Conservation (phyloP, 2,329 filamentous ascomycete genomes). For the Xylaria multiplex region DNA sequence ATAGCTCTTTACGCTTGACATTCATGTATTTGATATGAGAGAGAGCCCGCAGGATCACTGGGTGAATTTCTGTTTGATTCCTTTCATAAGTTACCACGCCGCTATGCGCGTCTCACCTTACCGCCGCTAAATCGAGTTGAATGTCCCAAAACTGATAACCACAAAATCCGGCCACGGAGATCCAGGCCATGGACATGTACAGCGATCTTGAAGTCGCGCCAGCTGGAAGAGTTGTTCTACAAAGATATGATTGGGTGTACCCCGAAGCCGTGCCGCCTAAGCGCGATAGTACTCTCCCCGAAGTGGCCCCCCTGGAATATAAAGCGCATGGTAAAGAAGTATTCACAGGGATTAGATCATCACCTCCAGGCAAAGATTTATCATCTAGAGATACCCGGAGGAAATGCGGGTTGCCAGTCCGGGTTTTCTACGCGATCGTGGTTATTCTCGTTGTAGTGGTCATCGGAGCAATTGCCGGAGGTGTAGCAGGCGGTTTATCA, state of each 20-base stretch:
- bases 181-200: not conserved
- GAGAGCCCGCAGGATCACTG: too few relatives aligned
- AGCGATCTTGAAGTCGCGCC: slow-evolving; percentile 10
- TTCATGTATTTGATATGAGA: too few relatives aligned
- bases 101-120: too few relatives aligned
- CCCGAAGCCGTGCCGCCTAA: not conserved
- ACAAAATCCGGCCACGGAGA: too few relatives aligned
- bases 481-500: slow-evolving; percentile 24
- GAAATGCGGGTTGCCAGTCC: slow-evolving; percentile 36
- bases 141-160: too few relatives aligned
- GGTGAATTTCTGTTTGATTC: too few relatives aligned
- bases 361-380: not conserved
- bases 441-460: slow-evolving; percentile 10
- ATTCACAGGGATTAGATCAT: too few relatives aligned
- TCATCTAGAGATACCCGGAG: not conserved
- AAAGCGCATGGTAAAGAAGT: not conserved
- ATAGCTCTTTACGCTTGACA: too few relatives aligned
- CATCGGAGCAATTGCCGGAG: slow-evolving; percentile 39
- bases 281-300: not conserved
- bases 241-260: not conserved
- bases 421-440: slow-evolving; percentile 35
- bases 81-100: too few relatives aligned
- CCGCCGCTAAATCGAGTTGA: too few relatives aligned
- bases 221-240: not conserved
- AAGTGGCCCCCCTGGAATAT: slow-evolving; percentile 1